Evolutionary conservation across 2,329 filamentous ascomycete genomes (phyloP), one percentile per base, ranked within the genome.

Genomic region (Beauveria bassiana): DNA sequence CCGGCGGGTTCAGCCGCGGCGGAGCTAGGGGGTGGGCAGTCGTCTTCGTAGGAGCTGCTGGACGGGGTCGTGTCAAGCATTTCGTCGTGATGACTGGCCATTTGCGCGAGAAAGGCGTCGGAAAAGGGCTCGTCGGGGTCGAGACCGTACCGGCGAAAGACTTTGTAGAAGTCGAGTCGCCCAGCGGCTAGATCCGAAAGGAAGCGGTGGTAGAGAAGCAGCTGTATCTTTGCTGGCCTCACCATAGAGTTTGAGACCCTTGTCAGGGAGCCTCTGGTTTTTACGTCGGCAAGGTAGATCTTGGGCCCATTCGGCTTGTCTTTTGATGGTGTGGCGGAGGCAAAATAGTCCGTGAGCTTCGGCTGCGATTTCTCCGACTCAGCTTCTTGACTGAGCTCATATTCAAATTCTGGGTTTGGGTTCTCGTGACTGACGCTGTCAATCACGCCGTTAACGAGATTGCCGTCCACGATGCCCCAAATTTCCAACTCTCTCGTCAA

Each of bases 181-280:
- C 87, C 87, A 0, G 84, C 81, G 0, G 88, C 90, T 68, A 98
- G 85, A 3, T 86, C 81, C 10, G 86, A 85, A n/a, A 99, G 79
- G 59, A 98, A 86, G 28, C 87, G 86, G 66, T 93, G 92, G 70
- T 98, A 99, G 0, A 98, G 78, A 74, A 96, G 92, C 0, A 98
- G 79, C 71, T 99, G 95, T 63, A 97, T 87, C 67, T 88, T 85
- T 0, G 92, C 90, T 0, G 91, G 90, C 12, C 89, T 84, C 34
- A 93, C 82, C 50, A 91, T 80, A 0, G 86, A 83, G 1, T 84
- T 77, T 24, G 85, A 84, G 1, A 83, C 79, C 1, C 92, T 90
- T 2, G 90, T 70, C 3, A 80, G 81, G 4, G 82, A 84, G 1
- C 80, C 81, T 20, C 93, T 84, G 0, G 93, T 98, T 74, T 99